phyloP scores from a whole-genome alignment of 1,139 yeast genomes.

The Nematodospora anomalae region DNA sequence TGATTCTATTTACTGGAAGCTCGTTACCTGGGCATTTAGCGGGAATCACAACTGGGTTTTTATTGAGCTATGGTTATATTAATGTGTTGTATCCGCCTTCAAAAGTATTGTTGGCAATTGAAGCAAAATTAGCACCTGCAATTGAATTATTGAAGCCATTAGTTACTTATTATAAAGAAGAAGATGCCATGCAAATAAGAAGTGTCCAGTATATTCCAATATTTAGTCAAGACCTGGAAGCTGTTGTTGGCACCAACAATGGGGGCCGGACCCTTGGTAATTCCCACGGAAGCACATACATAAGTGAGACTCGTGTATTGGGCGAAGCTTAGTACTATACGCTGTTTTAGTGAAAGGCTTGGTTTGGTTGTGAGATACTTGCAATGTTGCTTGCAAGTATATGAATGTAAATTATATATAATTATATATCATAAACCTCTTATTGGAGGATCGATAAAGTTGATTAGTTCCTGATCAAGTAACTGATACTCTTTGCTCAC shows the following conservation, averaged over 20 bases:
- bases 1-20: constrained; percentile 50
- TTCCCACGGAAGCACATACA: constrained; percentile 1
- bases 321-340: constrained; percentile 9
- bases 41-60: constrained; percentile 42
- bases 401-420: too few species aligned
- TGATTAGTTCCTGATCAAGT: too few species aligned
- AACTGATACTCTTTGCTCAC: too few species aligned
- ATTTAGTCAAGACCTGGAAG: constrained; percentile 28
- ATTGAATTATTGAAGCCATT: constrained; percentile 56
- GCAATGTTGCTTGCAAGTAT: too few species aligned
- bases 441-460: too few species aligned
- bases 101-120: constrained; percentile 64
- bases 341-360: too few species aligned
- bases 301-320: constrained; percentile 14
- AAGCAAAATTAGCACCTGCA: constrained; percentile 46
- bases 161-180: constrained; percentile 57
- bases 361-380: too few species aligned
- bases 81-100: constrained; percentile 65
- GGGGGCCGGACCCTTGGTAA: too few species aligned
- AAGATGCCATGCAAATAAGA: constrained; percentile 49
- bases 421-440: too few species aligned
- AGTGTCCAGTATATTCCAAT: constrained; percentile 38
- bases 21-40: constrained; percentile 73
- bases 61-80: constrained; percentile 59
- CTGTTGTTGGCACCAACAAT: too few species aligned